Evolutionary conservation across 1,139 yeast species (phyloP).

Genomic region (Pneumocystis sp.): DNA sequence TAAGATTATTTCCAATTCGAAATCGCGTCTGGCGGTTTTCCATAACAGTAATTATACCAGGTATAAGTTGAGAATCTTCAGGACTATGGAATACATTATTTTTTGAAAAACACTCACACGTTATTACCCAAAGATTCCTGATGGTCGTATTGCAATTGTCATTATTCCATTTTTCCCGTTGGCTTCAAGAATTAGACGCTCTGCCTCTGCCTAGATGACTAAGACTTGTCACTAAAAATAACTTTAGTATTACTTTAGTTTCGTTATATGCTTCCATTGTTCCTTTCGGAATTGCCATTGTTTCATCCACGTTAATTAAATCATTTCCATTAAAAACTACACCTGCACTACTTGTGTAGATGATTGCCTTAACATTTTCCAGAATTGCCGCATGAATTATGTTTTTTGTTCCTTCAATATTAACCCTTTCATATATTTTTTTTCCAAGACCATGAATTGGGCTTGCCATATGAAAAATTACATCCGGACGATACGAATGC

Average conservation of each 20-base stretch:
- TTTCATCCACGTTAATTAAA: conserved; percentile 77
- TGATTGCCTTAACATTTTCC: conserved; percentile 46
- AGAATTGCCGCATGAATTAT: conserved; percentile 51
- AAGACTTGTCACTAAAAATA: background rate
- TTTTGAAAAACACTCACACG: background rate
- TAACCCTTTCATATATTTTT: conserved; percentile 72
- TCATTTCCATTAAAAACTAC: conserved; percentile 91
- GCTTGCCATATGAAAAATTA: conserved; percentile 89
- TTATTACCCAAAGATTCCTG: conserved; percentile 72
- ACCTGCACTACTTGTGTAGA: conserved; percentile 94
- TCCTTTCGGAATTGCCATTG: conserved; percentile 67
- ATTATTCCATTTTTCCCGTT: conserved; percentile 41
- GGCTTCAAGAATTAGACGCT: conserved; percentile 59
- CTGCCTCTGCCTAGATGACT: conserved; percentile 50
- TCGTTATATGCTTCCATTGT: conserved; percentile 97
- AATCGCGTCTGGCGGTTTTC: conserved; percentile 74
- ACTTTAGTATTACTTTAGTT: conserved; percentile 37
- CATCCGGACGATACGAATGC: conserved; percentile 43
- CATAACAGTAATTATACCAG: conserved; percentile 77
- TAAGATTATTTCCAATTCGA: conserved; percentile 87
- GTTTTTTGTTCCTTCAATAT: conserved; percentile 75
- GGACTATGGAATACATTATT: conserved; percentile 29
- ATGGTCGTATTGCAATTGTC: conserved; percentile 86
- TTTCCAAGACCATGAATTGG: conserved; percentile 83
- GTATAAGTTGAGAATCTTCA: conserved; percentile 92